These are phyloP conservation scores for Myochromella boudieri DNA, from an alignment of 768 basidiomycete species.

Conservation along the genomic window DNA sequence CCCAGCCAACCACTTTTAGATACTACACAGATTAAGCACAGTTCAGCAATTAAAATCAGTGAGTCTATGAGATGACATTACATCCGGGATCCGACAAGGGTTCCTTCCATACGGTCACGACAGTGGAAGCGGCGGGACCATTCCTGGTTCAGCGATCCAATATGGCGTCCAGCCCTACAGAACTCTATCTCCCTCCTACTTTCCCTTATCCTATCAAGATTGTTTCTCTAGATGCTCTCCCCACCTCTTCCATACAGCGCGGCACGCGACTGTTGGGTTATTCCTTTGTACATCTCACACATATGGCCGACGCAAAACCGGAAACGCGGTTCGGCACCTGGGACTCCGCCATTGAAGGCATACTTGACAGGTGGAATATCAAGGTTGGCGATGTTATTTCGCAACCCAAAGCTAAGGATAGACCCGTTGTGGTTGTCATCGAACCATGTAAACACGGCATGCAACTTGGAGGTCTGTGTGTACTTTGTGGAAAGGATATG, in stretches of 20 bases:
- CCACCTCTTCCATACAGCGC: conserved; percentile 51
- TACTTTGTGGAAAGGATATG: conserved; percentile 94
- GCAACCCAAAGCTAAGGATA: conserved; percentile 54
- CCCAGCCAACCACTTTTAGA: too few relatives aligned
- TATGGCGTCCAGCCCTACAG: conserved; percentile 65
- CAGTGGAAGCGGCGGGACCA: conserved; percentile 15
- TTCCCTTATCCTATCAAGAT: conserved; percentile 89
- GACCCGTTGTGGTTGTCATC: conserved; percentile 61
- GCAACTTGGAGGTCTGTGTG: conserved; percentile 90
- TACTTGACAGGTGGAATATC: conserved; percentile 69
- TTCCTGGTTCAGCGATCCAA: conserved; percentile 23
- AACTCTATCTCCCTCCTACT: conserved; percentile 70
- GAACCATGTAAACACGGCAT: conserved; percentile 98
- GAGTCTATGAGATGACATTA: too few relatives aligned
- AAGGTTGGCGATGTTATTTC: conserved; percentile 65
- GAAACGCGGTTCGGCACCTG: conserved; percentile 86
- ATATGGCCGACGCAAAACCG: conserved; percentile 42
- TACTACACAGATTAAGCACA: too few relatives aligned
- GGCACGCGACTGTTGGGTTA: conserved; percentile 84
- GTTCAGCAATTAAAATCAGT: too few relatives aligned
- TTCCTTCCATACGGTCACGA: conserved; percentile 24
- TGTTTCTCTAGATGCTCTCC: conserved; percentile 58
- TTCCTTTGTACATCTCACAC: conserved; percentile 65
- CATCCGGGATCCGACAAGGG: conserved; percentile 27
- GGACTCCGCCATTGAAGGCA: conserved; percentile 87